phyloP scores from a whole-genome alignment of 169 alveolate species.

The Blepharisma undulans region DNA sequence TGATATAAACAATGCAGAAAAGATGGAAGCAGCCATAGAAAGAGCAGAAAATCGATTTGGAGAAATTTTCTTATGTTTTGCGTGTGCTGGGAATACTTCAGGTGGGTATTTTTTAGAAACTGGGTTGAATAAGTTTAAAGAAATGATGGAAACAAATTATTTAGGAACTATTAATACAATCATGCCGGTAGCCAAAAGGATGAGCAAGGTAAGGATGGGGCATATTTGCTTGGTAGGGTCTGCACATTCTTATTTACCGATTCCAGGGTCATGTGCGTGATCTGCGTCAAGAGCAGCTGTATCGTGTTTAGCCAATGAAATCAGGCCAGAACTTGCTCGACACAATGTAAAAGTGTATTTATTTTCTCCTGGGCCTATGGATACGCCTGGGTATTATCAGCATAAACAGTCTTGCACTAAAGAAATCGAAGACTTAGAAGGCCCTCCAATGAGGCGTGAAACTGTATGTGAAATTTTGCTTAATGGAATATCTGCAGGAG shows the following conservation, averaged over 20 bases:
- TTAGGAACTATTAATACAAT: background rate
- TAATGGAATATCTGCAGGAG: constrained; percentile 30
- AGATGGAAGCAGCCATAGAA: background rate
- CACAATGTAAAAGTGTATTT: background rate
- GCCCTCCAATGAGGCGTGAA: constrained; percentile 8
- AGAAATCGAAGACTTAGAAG: background rate
- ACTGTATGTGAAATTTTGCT: background rate
- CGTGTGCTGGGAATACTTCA: background rate
- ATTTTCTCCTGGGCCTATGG: constrained; percentile 28
- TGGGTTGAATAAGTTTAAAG: background rate
- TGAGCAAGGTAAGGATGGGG: background rate
- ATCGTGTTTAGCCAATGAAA: background rate
- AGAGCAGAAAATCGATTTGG: constrained; percentile 28
- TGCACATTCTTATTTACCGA: background rate
- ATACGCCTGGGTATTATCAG: constrained; percentile 12
- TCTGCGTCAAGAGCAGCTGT: constrained; percentile 7
- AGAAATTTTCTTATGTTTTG: background rate
- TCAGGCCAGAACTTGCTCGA: constrained; percentile 28
- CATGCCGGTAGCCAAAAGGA: constrained; percentile 23
- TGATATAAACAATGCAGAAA: background rate
- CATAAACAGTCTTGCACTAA: background rate
- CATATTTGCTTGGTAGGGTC: constrained; percentile 5
- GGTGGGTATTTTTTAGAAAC: constrained; percentile 21
- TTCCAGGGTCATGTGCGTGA: constrained; percentile 17
- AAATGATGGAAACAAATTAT: constrained; percentile 15